Percentiles rank a stretch among this genome's conserved stretches.
Evolutionary conservation across 768 basidiomycete genomes (phyloP).

Genomic region (Ramaria sp.): DNA sequence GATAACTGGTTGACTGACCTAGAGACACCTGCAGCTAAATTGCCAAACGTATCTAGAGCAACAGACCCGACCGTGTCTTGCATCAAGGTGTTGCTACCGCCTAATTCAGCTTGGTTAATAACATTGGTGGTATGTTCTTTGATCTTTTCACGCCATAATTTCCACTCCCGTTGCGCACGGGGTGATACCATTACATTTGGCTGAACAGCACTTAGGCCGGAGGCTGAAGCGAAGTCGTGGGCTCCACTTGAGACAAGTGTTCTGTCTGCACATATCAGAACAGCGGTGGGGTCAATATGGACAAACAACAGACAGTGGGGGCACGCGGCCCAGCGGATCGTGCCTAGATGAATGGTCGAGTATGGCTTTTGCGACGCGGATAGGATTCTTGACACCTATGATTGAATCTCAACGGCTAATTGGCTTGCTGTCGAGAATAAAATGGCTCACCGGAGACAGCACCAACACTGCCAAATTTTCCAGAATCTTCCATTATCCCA

Average conservation of each 20-base stretch:
- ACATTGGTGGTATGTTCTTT: conserved; percentile 9
- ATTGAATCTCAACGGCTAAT: not conserved
- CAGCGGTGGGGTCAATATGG: not conserved
- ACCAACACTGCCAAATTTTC: conserved; percentile 62
- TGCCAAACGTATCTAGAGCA: conserved; percentile 31
- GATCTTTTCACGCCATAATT: conserved; percentile 45
- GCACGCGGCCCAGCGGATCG: conserved; percentile 51
- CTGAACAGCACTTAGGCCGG: conserved; percentile 25
- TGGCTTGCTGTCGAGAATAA: not conserved
- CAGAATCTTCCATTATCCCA: conserved; percentile 46
- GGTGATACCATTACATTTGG: conserved; percentile 39
- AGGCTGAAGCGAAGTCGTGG: conserved; percentile 34
- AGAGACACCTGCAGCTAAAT: conserved; percentile 20
- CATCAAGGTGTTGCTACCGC: conserved; percentile 15
- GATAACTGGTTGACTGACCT: conserved; percentile 10
- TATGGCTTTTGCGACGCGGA: conserved; percentile 45
- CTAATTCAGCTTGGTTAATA: not conserved
- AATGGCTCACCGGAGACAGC: conserved; percentile 48
- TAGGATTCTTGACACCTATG: conserved; percentile 61
- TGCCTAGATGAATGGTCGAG: conserved; percentile 41
- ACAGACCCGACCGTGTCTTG: conserved; percentile 85
- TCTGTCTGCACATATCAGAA: conserved; percentile 22
- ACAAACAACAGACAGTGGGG: conserved; percentile 44
- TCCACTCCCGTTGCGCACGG: conserved; percentile 44
- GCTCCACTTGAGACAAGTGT: conserved; percentile 58